Conservation (phyloP, 306 rosid genomes). For the Leucaena leucocephala region DNA sequence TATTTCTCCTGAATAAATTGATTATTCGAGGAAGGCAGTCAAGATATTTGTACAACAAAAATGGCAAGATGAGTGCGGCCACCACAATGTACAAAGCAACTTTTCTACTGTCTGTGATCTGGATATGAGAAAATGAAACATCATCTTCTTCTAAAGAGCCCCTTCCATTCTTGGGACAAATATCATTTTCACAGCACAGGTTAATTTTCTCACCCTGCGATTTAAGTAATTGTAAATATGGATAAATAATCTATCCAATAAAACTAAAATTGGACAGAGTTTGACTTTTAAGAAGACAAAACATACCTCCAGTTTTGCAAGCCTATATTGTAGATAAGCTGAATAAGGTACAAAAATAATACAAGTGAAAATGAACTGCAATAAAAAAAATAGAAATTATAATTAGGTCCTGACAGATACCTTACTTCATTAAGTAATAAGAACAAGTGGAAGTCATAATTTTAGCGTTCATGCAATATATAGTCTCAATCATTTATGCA, state of each 20-base stretch:
- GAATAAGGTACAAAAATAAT: conserved; percentile 56
- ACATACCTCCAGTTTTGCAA: conserved; percentile 68
- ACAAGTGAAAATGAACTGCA: conserved; percentile 68
- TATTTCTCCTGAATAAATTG: conserved; percentile 56
- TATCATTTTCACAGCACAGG: conserved; percentile 42
- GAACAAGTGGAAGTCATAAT: not conserved
- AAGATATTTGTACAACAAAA: conserved; percentile 73
- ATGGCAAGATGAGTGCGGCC: conserved; percentile 65
- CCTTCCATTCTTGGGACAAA: conserved; percentile 35
- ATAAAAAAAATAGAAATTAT: not conserved
- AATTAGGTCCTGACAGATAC: conserved; percentile 13
- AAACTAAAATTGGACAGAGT: conserved; percentile 6
- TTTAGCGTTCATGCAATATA: not conserved
- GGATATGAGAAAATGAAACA: conserved; percentile 37
- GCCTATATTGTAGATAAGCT: conserved; percentile 53
- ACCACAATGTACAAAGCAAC: conserved; percentile 71
- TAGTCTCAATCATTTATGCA: not conserved
- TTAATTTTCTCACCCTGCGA: conserved; percentile 62
- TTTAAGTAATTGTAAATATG: conserved; percentile 1
- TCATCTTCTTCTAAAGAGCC: conserved; percentile 30
- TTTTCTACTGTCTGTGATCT: conserved; percentile 59
- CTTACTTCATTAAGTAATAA: not conserved
- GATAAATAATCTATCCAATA: conserved; percentile 10
- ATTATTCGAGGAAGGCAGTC: conserved; percentile 68
- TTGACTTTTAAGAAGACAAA: conserved; percentile 6